These are phyloP conservation scores for Penicillium arizonense DNA, from an alignment of 495 filamentous ascomycete species.

Conservation along the genomic window DNA sequence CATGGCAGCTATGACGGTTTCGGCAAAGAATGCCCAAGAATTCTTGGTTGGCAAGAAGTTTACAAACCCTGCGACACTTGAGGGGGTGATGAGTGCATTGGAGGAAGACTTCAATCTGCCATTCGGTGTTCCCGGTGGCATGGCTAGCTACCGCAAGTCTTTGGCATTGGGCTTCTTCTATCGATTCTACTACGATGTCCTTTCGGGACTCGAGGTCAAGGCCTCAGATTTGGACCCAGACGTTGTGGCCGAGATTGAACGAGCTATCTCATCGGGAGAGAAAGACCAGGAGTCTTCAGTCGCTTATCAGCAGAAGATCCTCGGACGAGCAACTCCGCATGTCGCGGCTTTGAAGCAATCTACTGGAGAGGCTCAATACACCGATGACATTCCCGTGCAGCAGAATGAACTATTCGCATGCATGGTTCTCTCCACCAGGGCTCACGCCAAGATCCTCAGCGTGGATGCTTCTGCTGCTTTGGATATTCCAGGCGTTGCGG, in stretches of 20 bases:
- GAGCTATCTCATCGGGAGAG: conserved; percentile 55
- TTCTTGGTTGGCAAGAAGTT: conserved; percentile 76
- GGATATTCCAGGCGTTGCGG: conserved; percentile 62
- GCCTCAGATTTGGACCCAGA: conserved; percentile 47
- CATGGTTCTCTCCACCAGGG: conserved; percentile 83
- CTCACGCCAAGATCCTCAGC: conserved; percentile 79
- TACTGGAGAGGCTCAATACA: conserved; percentile 94
- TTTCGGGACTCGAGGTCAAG: conserved; percentile 48
- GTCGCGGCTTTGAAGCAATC: conserved; percentile 91
- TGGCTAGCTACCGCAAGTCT: conserved; percentile 93
- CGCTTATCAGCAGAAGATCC: conserved; percentile 62
- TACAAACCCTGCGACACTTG: conserved; percentile 75
- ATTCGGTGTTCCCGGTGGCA: conserved; percentile 89
- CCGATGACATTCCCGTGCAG: conserved; percentile 86
- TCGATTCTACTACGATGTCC: conserved; percentile 76
- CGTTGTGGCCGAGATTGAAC: conserved; percentile 57
- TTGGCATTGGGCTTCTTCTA: conserved; percentile 88
- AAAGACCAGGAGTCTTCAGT: conserved; percentile 48
- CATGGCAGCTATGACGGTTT: conserved; percentile 84
- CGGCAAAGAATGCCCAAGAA: conserved; percentile 70
- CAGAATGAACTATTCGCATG: conserved; percentile 87
- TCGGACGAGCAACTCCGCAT: conserved; percentile 81
- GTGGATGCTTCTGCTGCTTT: conserved; percentile 75
- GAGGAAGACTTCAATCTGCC: conserved; percentile 82
- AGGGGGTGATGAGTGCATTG: conserved; percentile 82